Percentiles rank a stretch among this genome's conserved stretches.
These are phyloP conservation scores for Symbiotaphrina buchneri DNA, from an alignment of 495 filamentous ascomycete genomes.

Conservation along the genomic window DNA sequence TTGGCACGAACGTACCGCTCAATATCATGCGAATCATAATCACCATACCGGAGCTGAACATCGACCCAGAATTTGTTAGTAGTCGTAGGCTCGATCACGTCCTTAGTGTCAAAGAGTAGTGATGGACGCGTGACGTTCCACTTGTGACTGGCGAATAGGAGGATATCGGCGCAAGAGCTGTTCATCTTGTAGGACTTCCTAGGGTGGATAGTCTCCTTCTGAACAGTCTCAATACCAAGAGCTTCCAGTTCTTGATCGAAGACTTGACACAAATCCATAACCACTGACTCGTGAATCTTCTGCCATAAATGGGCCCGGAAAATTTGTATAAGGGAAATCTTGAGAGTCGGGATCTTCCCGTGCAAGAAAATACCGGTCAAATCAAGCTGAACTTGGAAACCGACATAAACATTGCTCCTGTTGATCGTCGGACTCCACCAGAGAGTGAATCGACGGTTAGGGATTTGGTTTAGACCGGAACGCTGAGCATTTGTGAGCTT, in stretches of 20 bases:
- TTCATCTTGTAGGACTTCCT: conserved; percentile 99
- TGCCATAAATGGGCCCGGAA: conserved; percentile 99
- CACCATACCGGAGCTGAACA: conserved; percentile 92
- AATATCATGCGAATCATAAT: conserved; percentile 98
- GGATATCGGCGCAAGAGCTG: conserved; percentile 95
- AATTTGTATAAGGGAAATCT: conserved; percentile 97
- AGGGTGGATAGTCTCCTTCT: conserved; percentile 99
- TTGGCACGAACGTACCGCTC: conserved; percentile 95
- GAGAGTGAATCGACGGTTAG: conserved; percentile 94
- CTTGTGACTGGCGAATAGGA: conserved; percentile 94
- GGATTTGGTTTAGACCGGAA: conserved; percentile 97
- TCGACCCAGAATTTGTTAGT: conserved; percentile 99
- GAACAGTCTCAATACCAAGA: conserved; percentile 90
- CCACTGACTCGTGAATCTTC: conserved; percentile 98
- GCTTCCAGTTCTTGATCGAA: conserved; percentile 96
- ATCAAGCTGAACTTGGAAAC: conserved; percentile 99
- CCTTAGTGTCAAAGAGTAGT: conserved; percentile 87
- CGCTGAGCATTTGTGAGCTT: conserved; percentile 97
- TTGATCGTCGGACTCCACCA: conserved; percentile 91
- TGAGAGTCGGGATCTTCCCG: conserved; percentile 96
- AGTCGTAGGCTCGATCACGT: conserved; percentile 81
- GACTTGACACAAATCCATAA: conserved; percentile 99
- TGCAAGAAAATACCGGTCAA: conserved; percentile 98
- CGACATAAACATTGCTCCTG: conserved; percentile 64
- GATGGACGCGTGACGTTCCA: conserved; percentile 96